phyloP scores from a whole-genome alignment of 2,329 filamentous ascomycete genomes.

The Ophiognomonia clavigignenti-juglandacearum region DNA sequence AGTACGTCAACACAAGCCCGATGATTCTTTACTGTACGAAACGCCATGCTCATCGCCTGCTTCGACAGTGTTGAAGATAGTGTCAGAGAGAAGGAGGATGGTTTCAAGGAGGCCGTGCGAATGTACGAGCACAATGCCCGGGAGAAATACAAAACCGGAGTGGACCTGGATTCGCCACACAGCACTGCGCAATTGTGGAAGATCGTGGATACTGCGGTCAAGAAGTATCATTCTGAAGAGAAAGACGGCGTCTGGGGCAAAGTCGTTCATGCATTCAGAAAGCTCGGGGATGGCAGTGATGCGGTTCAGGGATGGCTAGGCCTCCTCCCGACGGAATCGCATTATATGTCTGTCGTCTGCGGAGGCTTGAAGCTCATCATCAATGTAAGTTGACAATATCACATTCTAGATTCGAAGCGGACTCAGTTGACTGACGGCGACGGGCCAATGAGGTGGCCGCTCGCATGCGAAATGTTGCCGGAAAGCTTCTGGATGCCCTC shows the following conservation, averaged over 20 bases:
- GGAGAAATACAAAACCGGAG: neutral
- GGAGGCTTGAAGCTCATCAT: neutral
- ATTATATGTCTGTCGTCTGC: neutral
- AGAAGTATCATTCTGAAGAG: neutral
- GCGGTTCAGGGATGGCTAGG: neutral
- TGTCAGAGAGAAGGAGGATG: neutral
- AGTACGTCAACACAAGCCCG: too few species aligned
- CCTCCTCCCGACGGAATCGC: neutral
- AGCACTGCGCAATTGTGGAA: neutral
- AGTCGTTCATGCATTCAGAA: neutral
- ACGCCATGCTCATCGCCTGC: too few species aligned
- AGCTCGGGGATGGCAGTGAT: neutral
- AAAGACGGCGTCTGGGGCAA: neutral
- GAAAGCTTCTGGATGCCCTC: neutral
- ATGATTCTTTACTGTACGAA: too few species aligned
- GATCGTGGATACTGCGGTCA: neutral
- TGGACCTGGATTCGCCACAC: neutral
- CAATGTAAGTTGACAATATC: neutral
- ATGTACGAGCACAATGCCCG: neutral
- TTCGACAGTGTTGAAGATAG: too few species aligned
- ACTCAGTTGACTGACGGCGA: neutral
- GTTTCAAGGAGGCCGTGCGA: neutral
- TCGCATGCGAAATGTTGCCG: neutral
- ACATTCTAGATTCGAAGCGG: neutral
- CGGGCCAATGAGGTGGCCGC: neutral